These are phyloP conservation scores for Dendrobium catenatum DNA, from an alignment of 106 monocot species.

Conservation along the genomic window DNA sequence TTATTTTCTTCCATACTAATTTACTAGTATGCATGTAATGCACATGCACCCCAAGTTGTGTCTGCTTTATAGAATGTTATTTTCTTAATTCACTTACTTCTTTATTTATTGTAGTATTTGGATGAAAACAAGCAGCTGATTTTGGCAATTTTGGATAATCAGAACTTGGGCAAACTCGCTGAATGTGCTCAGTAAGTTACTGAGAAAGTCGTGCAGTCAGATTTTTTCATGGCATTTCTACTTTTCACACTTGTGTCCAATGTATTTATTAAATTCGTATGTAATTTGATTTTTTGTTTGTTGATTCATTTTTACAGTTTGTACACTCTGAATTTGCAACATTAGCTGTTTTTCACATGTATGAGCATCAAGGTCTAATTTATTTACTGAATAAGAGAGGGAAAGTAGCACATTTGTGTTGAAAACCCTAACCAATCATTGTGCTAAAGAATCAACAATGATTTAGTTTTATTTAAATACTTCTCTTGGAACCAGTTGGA, in stretches of 20 bases:
- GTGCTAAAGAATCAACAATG: not conserved
- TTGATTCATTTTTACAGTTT: not conserved
- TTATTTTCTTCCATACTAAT: not conserved
- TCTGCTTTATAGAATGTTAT: not conserved
- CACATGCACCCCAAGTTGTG: not conserved
- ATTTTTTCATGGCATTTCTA: not conserved
- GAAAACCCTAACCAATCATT: not conserved
- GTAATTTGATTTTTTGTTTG: not conserved
- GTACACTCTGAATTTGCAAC: not conserved
- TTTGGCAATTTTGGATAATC: conserved; percentile 56
- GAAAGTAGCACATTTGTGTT: not conserved
- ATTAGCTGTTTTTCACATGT: too few relatives aligned
- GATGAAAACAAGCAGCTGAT: conserved; percentile 39
- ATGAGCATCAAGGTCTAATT: too few relatives aligned
- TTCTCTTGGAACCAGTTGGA: not conserved
- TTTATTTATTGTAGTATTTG: conserved; percentile 21
- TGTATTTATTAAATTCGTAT: not conserved
- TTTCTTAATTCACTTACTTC: not conserved
- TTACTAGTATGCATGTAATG: not conserved
- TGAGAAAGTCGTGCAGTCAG: not conserved
- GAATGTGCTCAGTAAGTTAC: conserved; percentile 73
- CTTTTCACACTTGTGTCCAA: not conserved
- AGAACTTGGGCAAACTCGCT: conserved; percentile 56
- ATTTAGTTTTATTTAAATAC: not conserved
- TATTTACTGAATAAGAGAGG: not conserved